Base-by-base conservation (phyloP, 2,329 filamentous ascomycete species). In the Aspergillus eucalypticola region DNA sequence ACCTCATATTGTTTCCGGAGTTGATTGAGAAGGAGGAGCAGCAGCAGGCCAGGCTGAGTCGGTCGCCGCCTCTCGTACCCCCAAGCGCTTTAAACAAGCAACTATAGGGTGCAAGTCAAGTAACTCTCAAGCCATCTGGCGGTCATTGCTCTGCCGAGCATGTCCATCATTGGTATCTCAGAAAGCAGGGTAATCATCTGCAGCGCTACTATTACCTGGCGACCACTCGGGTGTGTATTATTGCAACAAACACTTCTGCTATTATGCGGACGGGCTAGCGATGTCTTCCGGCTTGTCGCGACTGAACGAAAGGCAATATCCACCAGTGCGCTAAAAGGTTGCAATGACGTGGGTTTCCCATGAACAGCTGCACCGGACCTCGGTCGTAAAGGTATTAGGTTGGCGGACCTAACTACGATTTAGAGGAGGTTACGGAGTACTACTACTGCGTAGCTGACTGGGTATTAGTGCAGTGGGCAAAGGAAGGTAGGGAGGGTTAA, bases 71-170 rank as follows among this genome's bases (percentile, higher is more conserved):
- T 41, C 54, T 38, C 48, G 35, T 51, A 56, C 21, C 38, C 41
- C 35, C 60, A 27, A 53, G 17, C 21, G 23, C 50, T 53, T 49
- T 23, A 50, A 58, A 66, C 46, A 59, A 62, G 58, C 58, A 59
- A 58, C 54, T 42, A 46, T 51, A 58, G 58, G 58, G 52, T 59
- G 46, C 53, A 58, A 50, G 49, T 27, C 41, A 50, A 56, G 53
- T 10, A 42, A 35, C 56, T 32, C 50, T 62, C 54, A 46, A 55
- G 50, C 46, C 54, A 25, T 52, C 38, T 46, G 35, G 52, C 48
- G 58, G 54, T 58, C 58, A 62, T 52, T 55, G 55, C 58, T 53
- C 38, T 29, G 50, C 44, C 52, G 25, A 49, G 46, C 27, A 53
- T 41, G 10, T 48, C 25, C 15, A 53, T 46, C 21, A 58, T 29